Evolutionary conservation across 495 filamentous ascomycete species (phyloP), one percentile per base, ranked within the genome.

Genomic region (Apiosordaria backusii): DNA sequence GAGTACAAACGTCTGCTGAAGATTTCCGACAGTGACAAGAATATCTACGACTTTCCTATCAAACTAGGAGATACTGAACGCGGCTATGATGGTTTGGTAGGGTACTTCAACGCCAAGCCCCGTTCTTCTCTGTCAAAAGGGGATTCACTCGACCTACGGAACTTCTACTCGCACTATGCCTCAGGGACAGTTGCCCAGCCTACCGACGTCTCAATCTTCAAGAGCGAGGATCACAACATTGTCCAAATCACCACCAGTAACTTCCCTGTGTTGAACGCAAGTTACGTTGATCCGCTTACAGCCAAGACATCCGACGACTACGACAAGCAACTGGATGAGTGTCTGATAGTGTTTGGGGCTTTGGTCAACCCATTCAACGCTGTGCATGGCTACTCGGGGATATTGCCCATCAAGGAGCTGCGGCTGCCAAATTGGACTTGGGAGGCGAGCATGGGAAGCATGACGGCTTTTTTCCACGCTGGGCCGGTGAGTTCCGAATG

Each of bases 51-150:
- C 1, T 83, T 84, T 53, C 72, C 63, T 9, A 50, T 83, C 40
- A 76, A 79, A 64, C 62, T 85, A 2, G 83, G 83, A 15, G 79
- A 84, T 67, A 59, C 61, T 4, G 66, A 74, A 4, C 70, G 77
- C 16, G 21, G 61, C 5, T 76, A 74, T 57, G 80, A 83, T 65
- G 81, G 80, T 4, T 67, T 83, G 2, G 76, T 84, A 0, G 81
- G 76, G 0, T 84, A 82, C 66, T 84, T 82, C 57, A 27, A 74
- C 35, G 16, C 16, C 9, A 7, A 13, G 9, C 35, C 35, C 2
- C 35, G 35, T 2, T 16, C 35, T 13, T 13, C 35, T 13, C 2
- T 13, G 2, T 13, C 35, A 45, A 45, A 1, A 45, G 16, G 16
- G 9, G 35, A 45, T 13, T 7, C 10, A 1, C 16, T 45, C 16